phyloP scores from a whole-genome alignment of 257 asterid species.

The Rauvolfia tetraphylla region DNA sequence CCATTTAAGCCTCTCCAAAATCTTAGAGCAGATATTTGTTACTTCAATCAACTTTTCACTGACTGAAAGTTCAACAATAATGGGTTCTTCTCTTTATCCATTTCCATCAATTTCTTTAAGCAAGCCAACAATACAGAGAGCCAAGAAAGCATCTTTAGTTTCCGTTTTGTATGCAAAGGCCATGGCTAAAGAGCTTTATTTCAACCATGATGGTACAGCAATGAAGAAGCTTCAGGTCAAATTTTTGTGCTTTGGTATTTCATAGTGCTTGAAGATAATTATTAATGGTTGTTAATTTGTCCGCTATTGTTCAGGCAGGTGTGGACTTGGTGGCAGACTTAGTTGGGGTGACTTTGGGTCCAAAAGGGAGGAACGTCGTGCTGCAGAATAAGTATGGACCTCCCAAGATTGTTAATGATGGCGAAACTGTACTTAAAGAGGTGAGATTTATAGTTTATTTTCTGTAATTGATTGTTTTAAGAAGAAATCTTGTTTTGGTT shows the following conservation, averaged over 20 bases:
- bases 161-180: slow-evolving; percentile 47
- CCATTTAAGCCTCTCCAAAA: slow-evolving; percentile 3
- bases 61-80: slow-evolving; percentile 6
- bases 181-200: slow-evolving; percentile 65
- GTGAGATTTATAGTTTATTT: slow-evolving; percentile 20
- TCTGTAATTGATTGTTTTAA: background rate
- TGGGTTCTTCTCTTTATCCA: slow-evolving; percentile 55
- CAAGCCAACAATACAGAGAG: slow-evolving; percentile 29
- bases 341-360: slow-evolving; percentile 84
- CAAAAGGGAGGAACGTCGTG: slow-evolving; percentile 91
- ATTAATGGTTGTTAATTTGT: background rate
- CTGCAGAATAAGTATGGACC: slow-evolving; percentile 89
- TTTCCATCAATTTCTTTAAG: slow-evolving; percentile 45
- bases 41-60: background rate
- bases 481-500: background rate
- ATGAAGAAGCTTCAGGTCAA: slow-evolving; percentile 65
- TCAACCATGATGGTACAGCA: slow-evolving; percentile 82
- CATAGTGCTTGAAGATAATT: background rate
- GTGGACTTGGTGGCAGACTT: slow-evolving; percentile 73
- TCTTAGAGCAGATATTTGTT: background rate
- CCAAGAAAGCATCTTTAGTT: slow-evolving; percentile 33
- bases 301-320: slow-evolving; percentile 52
- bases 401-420: slow-evolving; percentile 91
- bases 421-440: slow-evolving; percentile 90
- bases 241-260: background rate